Evolutionary conservation across 2,329 filamentous ascomycete genomes (phyloP), one percentile per base, ranked within the genome.

Genomic region (Aspergillus viridinutans): DNA sequence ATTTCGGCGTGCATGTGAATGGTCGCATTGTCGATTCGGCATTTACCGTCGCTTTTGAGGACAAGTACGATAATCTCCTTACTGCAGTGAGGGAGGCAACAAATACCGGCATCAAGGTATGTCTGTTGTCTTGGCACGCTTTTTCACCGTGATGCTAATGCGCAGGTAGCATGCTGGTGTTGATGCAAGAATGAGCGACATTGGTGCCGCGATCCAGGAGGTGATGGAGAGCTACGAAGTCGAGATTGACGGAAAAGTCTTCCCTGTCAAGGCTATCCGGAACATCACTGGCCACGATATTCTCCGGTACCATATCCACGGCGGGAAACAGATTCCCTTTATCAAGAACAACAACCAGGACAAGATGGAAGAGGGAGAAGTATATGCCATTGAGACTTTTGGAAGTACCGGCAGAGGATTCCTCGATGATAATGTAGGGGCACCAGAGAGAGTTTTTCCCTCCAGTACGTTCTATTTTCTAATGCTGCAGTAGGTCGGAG

Each of bases 11-110:
- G 29, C 90, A 93, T 70, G 82, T 92, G 67, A 90, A 89, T 67
- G 90, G 90, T 3, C 82, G 85, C 63, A 93, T 92, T 69, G 88
- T 92, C 57, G 89, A 93, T 76, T 89, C 85, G 62, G 90, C 90
- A 5, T 93, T 92, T 70, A 92, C 90, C 9, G 80, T 92, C 74
- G 81, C 88, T 0, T 92, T 90, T 68, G 87, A 92, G 66, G 84
- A 83, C 25, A 83, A 82, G 62, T 92, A 90, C 72, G 88, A 92
- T 72, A 87, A 87, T 67, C 79, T 93, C 28, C 82, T 93, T 38
- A 80, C 83, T 48, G 86, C 89, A 3, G 89, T 92, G 4, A 71
- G 66, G 50, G 68, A 70, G 38, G 60, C 62, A 14, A 64, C 62
- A 3, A 61, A 64, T 48, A 93, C 90, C 50, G 81, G 76, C 8